Conservation (phyloP, 164 flowering plant genomes). For the Litsea cubeba region DNA sequence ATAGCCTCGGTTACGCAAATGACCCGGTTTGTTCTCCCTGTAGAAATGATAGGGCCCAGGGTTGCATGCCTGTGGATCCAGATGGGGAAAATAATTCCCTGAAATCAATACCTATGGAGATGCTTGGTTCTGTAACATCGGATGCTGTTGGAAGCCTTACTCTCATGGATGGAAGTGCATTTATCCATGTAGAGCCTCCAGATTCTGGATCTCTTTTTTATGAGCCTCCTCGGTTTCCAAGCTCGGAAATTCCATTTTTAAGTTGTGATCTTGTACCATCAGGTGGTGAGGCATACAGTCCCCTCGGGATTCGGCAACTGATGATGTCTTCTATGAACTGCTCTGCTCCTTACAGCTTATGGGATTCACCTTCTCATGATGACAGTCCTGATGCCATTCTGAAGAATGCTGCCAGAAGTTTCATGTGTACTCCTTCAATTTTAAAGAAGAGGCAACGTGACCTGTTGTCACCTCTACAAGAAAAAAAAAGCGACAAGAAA, state of each 20-base stretch:
- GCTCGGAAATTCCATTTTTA: slow-evolving; percentile 84
- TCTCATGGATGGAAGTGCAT: slow-evolving; percentile 23
- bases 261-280: slow-evolving; percentile 89
- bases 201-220: slow-evolving; percentile 62
- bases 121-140: slow-evolving; percentile 25
- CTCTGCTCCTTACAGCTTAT: slow-evolving; percentile 67
- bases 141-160: slow-evolving; percentile 21
- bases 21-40: slow-evolving; percentile 25
- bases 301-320: slow-evolving; percentile 91
- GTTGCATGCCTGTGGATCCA: slow-evolving; percentile 25
- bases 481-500: slow-evolving; percentile 65
- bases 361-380: slow-evolving; percentile 81
- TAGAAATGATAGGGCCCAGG: slow-evolving; percentile 24
- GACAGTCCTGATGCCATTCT: slow-evolving; percentile 70
- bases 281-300: slow-evolving; percentile 79
- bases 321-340: slow-evolving; percentile 68
- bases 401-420: slow-evolving; percentile 86
- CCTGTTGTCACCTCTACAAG: slow-evolving; percentile 72
- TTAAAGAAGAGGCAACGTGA: slow-evolving; percentile 84
- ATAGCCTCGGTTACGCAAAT: slow-evolving; percentile 31
- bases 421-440: slow-evolving; percentile 76
- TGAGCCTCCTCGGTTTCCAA: slow-evolving; percentile 96
- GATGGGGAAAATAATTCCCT: slow-evolving; percentile 29
- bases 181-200: slow-evolving; percentile 19
- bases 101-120: slow-evolving; percentile 40